phyloP scores from a whole-genome alignment of 306 rosid species.

The Erythrophleum fordii region DNA sequence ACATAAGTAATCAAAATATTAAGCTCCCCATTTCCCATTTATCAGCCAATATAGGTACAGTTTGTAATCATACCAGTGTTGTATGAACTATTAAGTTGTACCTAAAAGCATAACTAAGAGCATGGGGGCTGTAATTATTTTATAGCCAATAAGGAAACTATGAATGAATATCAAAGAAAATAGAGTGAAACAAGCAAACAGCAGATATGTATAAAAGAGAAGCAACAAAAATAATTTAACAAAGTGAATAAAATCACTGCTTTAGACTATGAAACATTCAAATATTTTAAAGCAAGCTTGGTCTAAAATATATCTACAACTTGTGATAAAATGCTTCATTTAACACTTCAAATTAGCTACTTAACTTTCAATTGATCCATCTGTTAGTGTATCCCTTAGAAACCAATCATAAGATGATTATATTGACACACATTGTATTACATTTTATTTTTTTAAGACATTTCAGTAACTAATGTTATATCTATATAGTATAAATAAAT shows the following conservation, averaged over 20 bases:
- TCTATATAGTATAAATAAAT: too few relatives aligned
- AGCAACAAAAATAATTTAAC: conserved; percentile 2
- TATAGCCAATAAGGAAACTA: conserved; percentile 26
- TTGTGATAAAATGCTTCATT: neutral
- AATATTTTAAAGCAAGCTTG: too few relatives aligned
- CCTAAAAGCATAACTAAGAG: conserved; percentile 8
- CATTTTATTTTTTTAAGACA: too few relatives aligned
- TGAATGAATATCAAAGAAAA: conserved; percentile 7
- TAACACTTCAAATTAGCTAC: conserved; percentile 20
- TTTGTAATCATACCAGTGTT: conserved; percentile 1
- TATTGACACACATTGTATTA: too few relatives aligned
- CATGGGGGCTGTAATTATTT: conserved; percentile 18
- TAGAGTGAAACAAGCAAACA: conserved; percentile 4
- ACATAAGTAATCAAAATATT: conserved; percentile 16
- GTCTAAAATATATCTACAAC: neutral
- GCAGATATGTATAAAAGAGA: conserved; percentile 10
- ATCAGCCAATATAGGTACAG: conserved; percentile 22
- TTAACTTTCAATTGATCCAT: neutral
- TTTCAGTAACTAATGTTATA: too few relatives aligned
- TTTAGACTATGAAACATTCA: too few relatives aligned
- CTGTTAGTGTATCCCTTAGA: too few relatives aligned
- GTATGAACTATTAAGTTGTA: conserved; percentile 9
- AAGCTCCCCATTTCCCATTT: conserved; percentile 13
- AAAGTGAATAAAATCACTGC: conserved; percentile 2
- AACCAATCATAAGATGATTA: too few relatives aligned